phyloP scores from a whole-genome alignment of 2,329 filamentous ascomycete genomes.

The Phoma herbarum region DNA sequence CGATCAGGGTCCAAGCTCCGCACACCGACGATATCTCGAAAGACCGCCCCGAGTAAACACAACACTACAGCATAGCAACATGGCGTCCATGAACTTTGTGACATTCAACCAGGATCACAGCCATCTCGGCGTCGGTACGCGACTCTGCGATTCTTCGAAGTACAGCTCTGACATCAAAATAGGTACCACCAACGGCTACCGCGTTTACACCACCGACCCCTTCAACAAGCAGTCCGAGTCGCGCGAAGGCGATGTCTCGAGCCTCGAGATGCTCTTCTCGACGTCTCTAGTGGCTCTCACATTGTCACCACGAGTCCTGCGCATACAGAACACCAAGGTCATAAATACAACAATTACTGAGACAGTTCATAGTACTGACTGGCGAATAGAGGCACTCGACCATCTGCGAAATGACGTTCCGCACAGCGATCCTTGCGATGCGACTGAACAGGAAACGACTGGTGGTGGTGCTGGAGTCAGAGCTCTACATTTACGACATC shows the following conservation, averaged over 20 bases:
- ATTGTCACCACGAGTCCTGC: slow-evolving; percentile 86
- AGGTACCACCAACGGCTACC: slow-evolving; percentile 94
- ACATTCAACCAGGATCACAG: slow-evolving; percentile 99
- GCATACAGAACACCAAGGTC: slow-evolving; percentile 98
- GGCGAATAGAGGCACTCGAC: slow-evolving; percentile 71
- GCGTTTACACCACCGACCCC: slow-evolving; percentile 95
- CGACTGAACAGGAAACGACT: slow-evolving; percentile 93
- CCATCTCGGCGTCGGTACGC: slow-evolving; percentile 90
- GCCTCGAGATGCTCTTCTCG: slow-evolving; percentile 98
- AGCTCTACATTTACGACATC: slow-evolving; percentile 98
- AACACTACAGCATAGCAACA: slow-evolving; percentile 13
- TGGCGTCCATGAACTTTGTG: slow-evolving; percentile 84
- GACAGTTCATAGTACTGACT: slow-evolving; percentile 2
- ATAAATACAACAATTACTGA: slow-evolving; percentile 12
- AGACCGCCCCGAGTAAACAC: slow-evolving; percentile 15
- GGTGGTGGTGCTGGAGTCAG: slow-evolving; percentile 91
- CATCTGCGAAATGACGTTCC: slow-evolving; percentile 98
- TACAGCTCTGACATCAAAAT: slow-evolving; percentile 21
- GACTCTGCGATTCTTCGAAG: neutral
- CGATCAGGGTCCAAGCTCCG: slow-evolving; percentile 29
- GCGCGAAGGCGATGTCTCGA: slow-evolving; percentile 92
- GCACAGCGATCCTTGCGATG: slow-evolving; percentile 93
- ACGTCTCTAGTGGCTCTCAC: slow-evolving; percentile 95
- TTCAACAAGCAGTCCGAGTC: slow-evolving; percentile 96
- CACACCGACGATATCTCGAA: slow-evolving; percentile 18